Evolutionary conservation across 2,329 filamentous ascomycete species (phyloP), one percentile per base, ranked within the genome.

Genomic region (Fonsecaea multimorphosa): DNA sequence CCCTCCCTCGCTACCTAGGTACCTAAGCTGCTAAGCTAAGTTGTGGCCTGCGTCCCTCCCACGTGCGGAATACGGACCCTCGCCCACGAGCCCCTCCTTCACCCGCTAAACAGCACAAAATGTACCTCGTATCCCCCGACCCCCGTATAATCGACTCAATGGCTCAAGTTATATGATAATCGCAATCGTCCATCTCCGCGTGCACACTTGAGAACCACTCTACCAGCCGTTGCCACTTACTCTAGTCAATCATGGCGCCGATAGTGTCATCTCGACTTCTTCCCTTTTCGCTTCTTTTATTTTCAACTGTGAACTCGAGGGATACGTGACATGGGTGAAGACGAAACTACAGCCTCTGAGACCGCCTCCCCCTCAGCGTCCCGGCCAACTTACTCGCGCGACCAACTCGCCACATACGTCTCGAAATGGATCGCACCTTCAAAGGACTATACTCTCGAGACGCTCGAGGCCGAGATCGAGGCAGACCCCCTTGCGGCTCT

Each of bases 381-480:
- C 16, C 68, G 68, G 29, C 75, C 74, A 46, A 75, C 67, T 12
- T 80, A 78, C 66, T 76, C 75, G 29, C 68, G 74, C 16, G 69
- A 75, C 0, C 78, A 80, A 61, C 68, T 81, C 14, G 72, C 76
- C 46, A 64, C 66, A 49, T 81, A 80, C 63, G 73, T 80, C 27
- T 58, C 71, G 19, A 61, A 40, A 36, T 74, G 74, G 32, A 76
- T 79, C 49, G 65, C 63, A 16, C 44, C 69, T 27, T 63, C 67
- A 14, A 38, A 68, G 34, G 70, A 64, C 4, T 59, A 57, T 38
- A 67, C 71, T 4, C 70, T 78, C 2, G 62, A 73, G 16, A 68
- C 73, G 49, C 66, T 77, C 29, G 73, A 74, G 56, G 61, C 72
- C 6, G 64, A 70, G 9, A 73, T 77, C 31, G 57, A 74, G 32